Base-by-base conservation (phyloP, 768 basidiomycete species). In the Polyporus arcularius region DNA sequence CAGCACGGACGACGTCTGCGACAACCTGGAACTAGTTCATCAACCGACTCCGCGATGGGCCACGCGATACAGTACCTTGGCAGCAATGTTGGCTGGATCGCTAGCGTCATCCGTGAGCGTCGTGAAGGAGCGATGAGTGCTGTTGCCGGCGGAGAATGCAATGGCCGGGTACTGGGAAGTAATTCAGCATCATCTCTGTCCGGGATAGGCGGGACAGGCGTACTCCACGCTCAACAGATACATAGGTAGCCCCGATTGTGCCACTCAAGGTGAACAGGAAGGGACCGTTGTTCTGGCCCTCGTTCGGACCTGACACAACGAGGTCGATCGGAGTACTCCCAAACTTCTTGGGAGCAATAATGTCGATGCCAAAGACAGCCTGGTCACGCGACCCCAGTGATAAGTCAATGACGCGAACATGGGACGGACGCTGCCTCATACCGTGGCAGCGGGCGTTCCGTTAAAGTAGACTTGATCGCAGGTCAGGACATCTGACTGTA, bases 301-400 rank as follows among this genome's bases (percentile, higher is more conserved):
- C 71, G 53, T 73, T 73, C 0, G 72, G 72, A 12, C 72, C 72
- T 28, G 71, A 66, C 2, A 73, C 71, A 15, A 73, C 71, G 35
- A 73, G 46, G 58, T 73, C 72, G 30, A 72, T 63, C 16, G 64
- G 61, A 32, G 57, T 53, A 30, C 68, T 68, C 6, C 65, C 66
- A 52, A 71, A 70, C 39, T 67, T 60, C 55, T 54, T 61, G 30
- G 72, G 72, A 30, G 63, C 65, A 28, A 73, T 57, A 47, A 73
- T 68, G 60, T 72, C 71, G 5, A 73, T 55, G 1, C 66, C 72
- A 54, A 73, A 73, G 48, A 67, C 60, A 15, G 63, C 64, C 68
- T 69, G 40, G 55, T 56, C 43, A 12, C 26, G 7, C 52, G 12
- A 10, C 48, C 16, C 21, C n/a, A 21, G 35, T 54, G 32, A 58